Evolutionary conservation across 2,329 filamentous ascomycete species (phyloP).

Genomic region (Aplosporella prunicola): DNA sequence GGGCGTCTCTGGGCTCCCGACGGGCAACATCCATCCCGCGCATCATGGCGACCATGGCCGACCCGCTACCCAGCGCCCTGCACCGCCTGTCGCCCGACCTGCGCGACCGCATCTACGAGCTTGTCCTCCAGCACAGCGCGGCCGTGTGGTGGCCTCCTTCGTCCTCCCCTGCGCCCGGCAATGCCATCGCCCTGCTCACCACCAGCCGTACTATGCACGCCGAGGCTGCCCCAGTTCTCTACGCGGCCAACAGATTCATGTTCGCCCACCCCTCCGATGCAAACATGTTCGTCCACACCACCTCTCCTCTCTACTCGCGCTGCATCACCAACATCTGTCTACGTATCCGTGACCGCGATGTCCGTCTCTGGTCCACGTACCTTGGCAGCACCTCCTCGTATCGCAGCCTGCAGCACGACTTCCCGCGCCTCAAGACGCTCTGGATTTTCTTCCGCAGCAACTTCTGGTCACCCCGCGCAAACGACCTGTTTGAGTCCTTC

Average conservation of each 20-base stretch:
- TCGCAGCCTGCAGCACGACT: constrained; percentile 24
- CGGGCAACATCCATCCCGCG: too few species aligned
- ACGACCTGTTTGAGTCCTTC: constrained; percentile 21
- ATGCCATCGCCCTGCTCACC: constrained; percentile 21
- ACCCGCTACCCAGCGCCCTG: constrained; percentile 6
- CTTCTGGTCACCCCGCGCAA: constrained; percentile 12
- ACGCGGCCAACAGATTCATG: constrained; percentile 27
- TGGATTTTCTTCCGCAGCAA: constrained; percentile 24
- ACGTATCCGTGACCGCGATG: constrained; percentile 27
- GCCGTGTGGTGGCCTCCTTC: constrained; percentile 27
- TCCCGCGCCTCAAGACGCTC: constrained; percentile 26
- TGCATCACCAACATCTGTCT: constrained; percentile 24
- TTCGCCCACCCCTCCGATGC: constrained; percentile 31
- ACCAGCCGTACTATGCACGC: constrained; percentile 22
- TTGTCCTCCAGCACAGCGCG: constrained; percentile 21
- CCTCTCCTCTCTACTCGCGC: constrained; percentile 18
- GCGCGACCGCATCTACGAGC: constrained; percentile 26
- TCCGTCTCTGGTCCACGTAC: constrained; percentile 28
- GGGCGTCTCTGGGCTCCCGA: too few species aligned
- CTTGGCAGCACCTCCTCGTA: constrained; percentile 22
- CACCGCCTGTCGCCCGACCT: constrained; percentile 25
- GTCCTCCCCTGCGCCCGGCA: constrained; percentile 14
- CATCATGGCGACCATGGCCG: too few species aligned
- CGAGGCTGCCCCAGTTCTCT: constrained; percentile 27
- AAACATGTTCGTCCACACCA: constrained; percentile 30